These are phyloP conservation scores for Porogramme epimiltina DNA, from an alignment of 1,284 basidiomycete genomes.

Conservation along the genomic window DNA sequence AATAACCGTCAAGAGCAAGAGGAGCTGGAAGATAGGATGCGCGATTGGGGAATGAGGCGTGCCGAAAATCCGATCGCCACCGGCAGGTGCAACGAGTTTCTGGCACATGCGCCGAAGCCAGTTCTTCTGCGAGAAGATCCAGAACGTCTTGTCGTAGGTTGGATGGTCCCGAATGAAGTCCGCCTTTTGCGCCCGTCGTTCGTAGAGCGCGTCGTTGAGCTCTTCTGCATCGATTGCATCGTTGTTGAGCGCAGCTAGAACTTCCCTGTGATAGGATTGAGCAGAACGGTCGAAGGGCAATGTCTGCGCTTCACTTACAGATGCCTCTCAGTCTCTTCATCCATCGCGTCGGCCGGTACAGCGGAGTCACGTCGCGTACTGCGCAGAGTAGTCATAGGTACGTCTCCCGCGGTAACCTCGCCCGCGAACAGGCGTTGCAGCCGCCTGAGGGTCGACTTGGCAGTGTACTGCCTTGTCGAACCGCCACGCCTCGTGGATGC, in stretches of 20 bases:
- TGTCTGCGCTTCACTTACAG: conserved; percentile 46
- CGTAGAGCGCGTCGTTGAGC: conserved; percentile 62
- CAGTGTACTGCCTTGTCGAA: conserved; percentile 49
- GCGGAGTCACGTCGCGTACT: conserved; percentile 47
- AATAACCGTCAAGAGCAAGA: conserved; percentile 79
- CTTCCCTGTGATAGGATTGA: conserved; percentile 48
- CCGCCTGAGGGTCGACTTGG: conserved; percentile 59
- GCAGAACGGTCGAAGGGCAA: background rate
- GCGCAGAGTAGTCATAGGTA: conserved; percentile 62
- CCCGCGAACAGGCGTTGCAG: conserved; percentile 73
- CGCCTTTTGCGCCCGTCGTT: conserved; percentile 81
- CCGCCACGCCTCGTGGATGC: conserved; percentile 10
- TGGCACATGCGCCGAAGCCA: conserved; percentile 81
- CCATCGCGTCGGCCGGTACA: conserved; percentile 41
- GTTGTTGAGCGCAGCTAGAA: conserved; percentile 62
- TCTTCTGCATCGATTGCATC: conserved; percentile 52
- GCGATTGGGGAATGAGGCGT: conserved; percentile 65
- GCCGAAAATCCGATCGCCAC: conserved; percentile 86
- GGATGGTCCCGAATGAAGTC: conserved; percentile 92
- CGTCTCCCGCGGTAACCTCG: conserved; percentile 53
- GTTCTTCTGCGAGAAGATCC: conserved; percentile 87
- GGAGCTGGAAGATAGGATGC: conserved; percentile 74
- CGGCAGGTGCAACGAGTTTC: conserved; percentile 79
- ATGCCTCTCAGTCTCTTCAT: conserved; percentile 72
- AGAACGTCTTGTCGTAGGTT: conserved; percentile 89